phyloP scores from a whole-genome alignment of 2,329 filamentous ascomycete species.

The Diaporthe capsici region DNA sequence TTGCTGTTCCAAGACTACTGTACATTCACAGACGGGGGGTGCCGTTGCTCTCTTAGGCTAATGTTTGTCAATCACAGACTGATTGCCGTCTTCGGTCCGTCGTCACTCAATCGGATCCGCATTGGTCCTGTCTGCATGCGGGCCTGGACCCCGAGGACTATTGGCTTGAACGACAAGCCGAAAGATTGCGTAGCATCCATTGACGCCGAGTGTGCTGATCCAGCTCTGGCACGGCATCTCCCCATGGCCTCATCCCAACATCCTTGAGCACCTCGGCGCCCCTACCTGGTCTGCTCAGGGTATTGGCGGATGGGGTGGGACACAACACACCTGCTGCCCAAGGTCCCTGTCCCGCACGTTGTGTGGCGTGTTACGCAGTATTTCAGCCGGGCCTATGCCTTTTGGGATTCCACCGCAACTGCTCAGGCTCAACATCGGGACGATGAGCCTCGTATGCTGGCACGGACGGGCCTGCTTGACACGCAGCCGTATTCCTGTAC shows the following conservation, averaged over 20 bases:
- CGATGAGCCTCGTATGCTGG: neutral
- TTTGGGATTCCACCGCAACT: neutral
- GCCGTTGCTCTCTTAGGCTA: slow-evolving; percentile 35
- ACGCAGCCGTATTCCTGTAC: neutral
- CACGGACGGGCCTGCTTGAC: neutral
- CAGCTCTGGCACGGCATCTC: slow-evolving; percentile 15
- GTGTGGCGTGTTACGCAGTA: slow-evolving; percentile 32
- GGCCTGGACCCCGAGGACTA: slow-evolving; percentile 8
- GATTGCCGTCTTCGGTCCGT: slow-evolving; percentile 32
- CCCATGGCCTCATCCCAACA: slow-evolving; percentile 3
- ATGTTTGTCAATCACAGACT: slow-evolving; percentile 35
- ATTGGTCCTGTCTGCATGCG: slow-evolving; percentile 33
- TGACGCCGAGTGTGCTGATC: slow-evolving; percentile 24
- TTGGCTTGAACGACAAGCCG: slow-evolving; percentile 29
- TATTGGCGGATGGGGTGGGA: neutral
- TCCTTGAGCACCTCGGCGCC: neutral
- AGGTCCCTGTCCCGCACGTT: slow-evolving; percentile 21
- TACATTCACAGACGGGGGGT: neutral
- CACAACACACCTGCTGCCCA: neutral
- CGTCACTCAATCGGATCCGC: slow-evolving; percentile 25
- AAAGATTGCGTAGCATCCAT: slow-evolving; percentile 32
- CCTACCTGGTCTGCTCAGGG: neutral
- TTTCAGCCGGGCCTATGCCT: slow-evolving; percentile 13
- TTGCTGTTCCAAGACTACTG: slow-evolving; percentile 8
- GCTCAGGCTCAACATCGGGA: slow-evolving; percentile 3